phyloP scores from a whole-genome alignment of 176 grass and related monocot species.

The Paspalum vaginatum region DNA sequence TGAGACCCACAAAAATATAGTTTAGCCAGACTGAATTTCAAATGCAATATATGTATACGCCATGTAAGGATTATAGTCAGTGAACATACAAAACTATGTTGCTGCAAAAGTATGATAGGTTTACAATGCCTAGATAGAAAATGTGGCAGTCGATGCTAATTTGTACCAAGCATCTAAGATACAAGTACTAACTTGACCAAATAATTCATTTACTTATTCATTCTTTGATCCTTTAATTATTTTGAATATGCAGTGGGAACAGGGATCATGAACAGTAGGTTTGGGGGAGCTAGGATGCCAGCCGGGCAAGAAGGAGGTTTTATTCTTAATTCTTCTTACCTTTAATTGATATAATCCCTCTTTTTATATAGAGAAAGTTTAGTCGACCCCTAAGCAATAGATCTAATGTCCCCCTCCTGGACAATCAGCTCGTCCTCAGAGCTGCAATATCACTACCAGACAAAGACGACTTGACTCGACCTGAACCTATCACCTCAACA shows the following conservation, averaged over 20 bases:
- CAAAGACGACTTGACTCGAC: too few species aligned
- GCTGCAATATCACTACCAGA: too few species aligned
- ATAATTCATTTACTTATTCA: not conserved
- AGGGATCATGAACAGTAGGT: too few species aligned
- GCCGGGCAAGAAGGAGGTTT: too few species aligned
- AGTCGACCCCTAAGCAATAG: too few species aligned
- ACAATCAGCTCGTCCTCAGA: too few species aligned
- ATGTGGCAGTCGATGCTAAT: not conserved
- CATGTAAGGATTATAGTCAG: not conserved
- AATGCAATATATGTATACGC: not conserved
- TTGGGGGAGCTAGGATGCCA: too few species aligned
- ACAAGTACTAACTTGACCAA: not conserved
- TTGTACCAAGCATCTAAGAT: not conserved
- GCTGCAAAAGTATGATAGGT: not conserved
- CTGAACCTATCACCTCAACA: too few species aligned
- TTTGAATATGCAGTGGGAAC: not conserved
- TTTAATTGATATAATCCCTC: too few species aligned
- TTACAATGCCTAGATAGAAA: not conserved
- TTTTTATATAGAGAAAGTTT: too few species aligned
- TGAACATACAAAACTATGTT: not conserved
- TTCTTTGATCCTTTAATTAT: not conserved
- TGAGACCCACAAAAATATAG: not conserved
- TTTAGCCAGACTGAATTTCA: not conserved
- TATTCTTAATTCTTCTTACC: too few species aligned
- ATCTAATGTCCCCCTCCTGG: too few species aligned